phyloP scores from a whole-genome alignment of 306 rosid genomes.

The Cyclanthera cordifolia region DNA sequence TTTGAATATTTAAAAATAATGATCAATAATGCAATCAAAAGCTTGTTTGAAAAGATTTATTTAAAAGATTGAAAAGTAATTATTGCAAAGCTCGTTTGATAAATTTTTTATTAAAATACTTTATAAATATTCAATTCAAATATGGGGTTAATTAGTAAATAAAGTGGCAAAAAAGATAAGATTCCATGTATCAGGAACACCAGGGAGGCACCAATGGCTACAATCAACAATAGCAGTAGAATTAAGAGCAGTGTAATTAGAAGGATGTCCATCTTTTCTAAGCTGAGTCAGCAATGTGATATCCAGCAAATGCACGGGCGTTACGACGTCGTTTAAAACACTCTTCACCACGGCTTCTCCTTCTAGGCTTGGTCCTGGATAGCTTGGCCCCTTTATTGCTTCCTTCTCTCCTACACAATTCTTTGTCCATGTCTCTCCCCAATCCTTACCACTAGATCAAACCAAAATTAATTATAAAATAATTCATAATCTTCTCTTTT shows the following conservation, averaged over 20 bases:
- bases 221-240: constrained; percentile 34
- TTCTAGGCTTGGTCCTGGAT: constrained; percentile 23
- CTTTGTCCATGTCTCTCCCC: constrained; percentile 18
- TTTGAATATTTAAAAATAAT: no score
- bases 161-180: constrained; percentile 46
- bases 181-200: constrained; percentile 76
- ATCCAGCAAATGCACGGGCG: constrained; percentile 38
- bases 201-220: constrained; percentile 65
- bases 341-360: constrained; percentile 43
- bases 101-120: no score
- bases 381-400: constrained; percentile 30
- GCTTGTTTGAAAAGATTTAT: no score
- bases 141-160: background rate
- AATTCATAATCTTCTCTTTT: no score
- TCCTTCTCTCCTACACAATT: constrained; percentile 25
- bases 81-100: no score
- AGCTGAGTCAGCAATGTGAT: constrained; percentile 51
- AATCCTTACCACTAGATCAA: background rate
- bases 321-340: constrained; percentile 23
- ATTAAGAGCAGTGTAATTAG: constrained; percentile 41
- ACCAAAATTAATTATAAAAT: background rate
- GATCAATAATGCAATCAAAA: no score
- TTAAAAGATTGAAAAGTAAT: no score
- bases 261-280: constrained; percentile 68
- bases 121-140: no score